Evolutionary conservation across 768 basidiomycete genomes (phyloP).

Genomic region (Suillus discolor): DNA sequence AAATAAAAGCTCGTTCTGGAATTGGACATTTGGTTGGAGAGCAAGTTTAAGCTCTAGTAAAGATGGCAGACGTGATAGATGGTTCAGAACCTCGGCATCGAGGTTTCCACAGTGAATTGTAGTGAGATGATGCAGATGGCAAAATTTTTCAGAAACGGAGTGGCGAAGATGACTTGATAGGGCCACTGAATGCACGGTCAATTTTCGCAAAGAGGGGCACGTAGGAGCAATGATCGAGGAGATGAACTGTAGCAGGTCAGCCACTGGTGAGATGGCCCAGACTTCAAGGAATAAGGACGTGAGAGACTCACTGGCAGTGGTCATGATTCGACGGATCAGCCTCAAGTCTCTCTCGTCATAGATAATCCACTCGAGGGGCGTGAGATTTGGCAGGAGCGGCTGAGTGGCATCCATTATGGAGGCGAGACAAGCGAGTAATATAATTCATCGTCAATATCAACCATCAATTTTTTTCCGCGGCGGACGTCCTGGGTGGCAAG

Average conservation of each 20-base stretch:
- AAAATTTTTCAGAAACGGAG: conserved; percentile 3
- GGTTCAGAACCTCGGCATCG: conserved; percentile 22
- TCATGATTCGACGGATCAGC: neutral
- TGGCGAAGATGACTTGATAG: neutral
- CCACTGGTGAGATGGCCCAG: neutral
- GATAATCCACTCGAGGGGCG: conserved; percentile 24
- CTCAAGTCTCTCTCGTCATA: neutral
- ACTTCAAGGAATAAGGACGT: conserved; percentile 1
- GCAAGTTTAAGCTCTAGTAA: conserved; percentile 11
- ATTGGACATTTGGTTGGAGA: neutral
- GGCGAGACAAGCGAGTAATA: neutral
- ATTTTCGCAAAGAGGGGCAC: neutral
- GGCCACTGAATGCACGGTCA: neutral
- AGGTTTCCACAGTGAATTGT: conserved; percentile 8
- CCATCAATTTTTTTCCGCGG: neutral
- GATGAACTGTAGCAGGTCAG: neutral
- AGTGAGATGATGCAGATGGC: conserved; percentile 2
- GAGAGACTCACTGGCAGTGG: neutral
- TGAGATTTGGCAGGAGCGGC: conserved; percentile 31
- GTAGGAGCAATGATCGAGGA: neutral
- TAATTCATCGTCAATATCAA: conserved; percentile 3
- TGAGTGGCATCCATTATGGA: conserved; percentile 9
- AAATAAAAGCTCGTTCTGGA: neutral
- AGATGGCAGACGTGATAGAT: conserved; percentile 27
- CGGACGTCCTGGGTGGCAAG: neutral